Evolutionary conservation across 2,329 filamentous ascomycete genomes (phyloP).

Genomic region (Phaeosphaeriaceae sp.): DNA sequence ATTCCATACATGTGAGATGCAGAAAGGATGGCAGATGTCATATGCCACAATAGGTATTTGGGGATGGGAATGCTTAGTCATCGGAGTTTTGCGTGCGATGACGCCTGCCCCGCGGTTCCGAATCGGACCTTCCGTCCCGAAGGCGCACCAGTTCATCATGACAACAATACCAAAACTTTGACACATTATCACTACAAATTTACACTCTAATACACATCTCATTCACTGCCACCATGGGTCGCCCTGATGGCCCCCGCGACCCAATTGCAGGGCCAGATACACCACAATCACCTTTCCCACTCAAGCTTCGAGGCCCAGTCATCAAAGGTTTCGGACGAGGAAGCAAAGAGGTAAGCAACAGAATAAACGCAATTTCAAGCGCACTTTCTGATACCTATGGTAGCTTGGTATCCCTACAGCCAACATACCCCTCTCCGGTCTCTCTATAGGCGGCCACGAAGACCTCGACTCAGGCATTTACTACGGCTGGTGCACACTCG

Average conservation of each 20-base stretch:
- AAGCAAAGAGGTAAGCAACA: slow-evolving; percentile 77
- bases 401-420: slow-evolving; percentile 96
- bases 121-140: slow-evolving; percentile 3
- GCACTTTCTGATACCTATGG: background rate
- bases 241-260: slow-evolving; percentile 29
- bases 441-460: slow-evolving; percentile 71
- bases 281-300: slow-evolving; percentile 79
- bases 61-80: no score
- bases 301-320: slow-evolving; percentile 83
- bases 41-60: no score
- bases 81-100: slow-evolving; percentile 2
- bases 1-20: no score
- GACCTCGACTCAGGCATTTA: slow-evolving; percentile 81
- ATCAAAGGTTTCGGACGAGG: slow-evolving; percentile 93
- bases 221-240: slow-evolving; percentile 23
- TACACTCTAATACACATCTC: background rate
- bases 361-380: slow-evolving; percentile 43
- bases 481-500: slow-evolving; percentile 86
- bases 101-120: slow-evolving; percentile 11
- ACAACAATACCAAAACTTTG: background rate
- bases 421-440: slow-evolving; percentile 74
- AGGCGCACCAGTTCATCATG: background rate
- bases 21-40: no score
- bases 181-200: background rate
- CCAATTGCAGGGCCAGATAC: slow-evolving; percentile 72